Percentiles rank a stretch among this genome's conserved stretches.
phyloP scores from a whole-genome alignment of 148 eudicot species.

The Drosera capensis region DNA sequence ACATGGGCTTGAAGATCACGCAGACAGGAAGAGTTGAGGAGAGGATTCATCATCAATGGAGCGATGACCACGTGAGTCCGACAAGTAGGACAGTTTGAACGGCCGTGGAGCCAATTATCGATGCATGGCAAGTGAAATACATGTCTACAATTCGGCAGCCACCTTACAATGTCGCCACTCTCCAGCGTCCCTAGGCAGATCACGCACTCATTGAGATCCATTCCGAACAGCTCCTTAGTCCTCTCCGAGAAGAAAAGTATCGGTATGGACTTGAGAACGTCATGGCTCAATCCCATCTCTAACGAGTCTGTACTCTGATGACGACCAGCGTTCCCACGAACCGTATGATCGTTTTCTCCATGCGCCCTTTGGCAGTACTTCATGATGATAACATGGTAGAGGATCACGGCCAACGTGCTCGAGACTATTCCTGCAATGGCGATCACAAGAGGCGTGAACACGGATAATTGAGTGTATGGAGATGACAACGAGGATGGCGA shows the following conservation, averaged over 20 bases:
- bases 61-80: slow-evolving; percentile 14
- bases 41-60: not conserved
- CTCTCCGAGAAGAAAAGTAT: slow-evolving; percentile 16
- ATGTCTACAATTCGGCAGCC: slow-evolving; percentile 39
- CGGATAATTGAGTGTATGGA: no score
- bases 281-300: slow-evolving; percentile 23
- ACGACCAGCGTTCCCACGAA: slow-evolving; percentile 3
- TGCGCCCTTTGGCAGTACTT: slow-evolving; percentile 19
- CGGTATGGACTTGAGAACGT: slow-evolving; percentile 30
- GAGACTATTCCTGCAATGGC: slow-evolving; percentile 28
- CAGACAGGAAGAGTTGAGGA: not conserved
- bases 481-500: no score
- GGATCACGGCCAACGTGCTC: slow-evolving; percentile 10
- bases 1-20: not conserved
- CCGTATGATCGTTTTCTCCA: not conserved
- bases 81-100: slow-evolving; percentile 40
- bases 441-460: slow-evolving; percentile 20
- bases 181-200: slow-evolving; percentile 31
- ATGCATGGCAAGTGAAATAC: slow-evolving; percentile 47
- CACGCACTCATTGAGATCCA: slow-evolving; percentile 25
- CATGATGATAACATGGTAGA: slow-evolving; percentile 23
- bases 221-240: slow-evolving; percentile 6
- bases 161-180: slow-evolving; percentile 31
- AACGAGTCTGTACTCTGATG: not conserved
- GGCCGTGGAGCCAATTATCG: slow-evolving; percentile 38